A percentile compares a stretch with the other conserved stretches of the same genome.
These are phyloP conservation scores for Pichia nanzhaoensis DNA, from an alignment of 805 yeast genomes.

Conservation along the genomic window DNA sequence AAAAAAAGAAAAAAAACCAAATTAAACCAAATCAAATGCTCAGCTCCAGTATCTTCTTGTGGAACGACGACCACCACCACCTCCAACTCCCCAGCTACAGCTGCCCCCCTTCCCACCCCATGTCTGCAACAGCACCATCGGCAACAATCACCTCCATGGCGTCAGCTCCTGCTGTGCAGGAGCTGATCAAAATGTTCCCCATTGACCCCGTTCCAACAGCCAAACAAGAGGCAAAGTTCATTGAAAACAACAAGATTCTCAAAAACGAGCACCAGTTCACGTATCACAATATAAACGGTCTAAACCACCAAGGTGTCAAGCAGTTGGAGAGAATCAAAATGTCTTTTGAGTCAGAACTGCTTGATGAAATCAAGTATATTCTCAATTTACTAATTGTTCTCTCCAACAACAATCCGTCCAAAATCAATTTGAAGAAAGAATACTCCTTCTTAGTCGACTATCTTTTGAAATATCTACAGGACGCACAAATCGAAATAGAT, in stretches of 20 bases:
- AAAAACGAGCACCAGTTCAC: conserved; percentile 28
- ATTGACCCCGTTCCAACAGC: conserved; percentile 27
- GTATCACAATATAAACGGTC: conserved; percentile 29
- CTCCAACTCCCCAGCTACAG: too few species aligned
- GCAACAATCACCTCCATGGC: too few species aligned
- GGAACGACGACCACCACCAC: too few species aligned
- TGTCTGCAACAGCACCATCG: too few species aligned
- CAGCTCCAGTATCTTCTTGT: too few species aligned
- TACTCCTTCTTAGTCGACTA: conserved; percentile 36
- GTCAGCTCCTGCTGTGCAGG: too few species aligned
- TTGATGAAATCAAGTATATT: conserved; percentile 68
- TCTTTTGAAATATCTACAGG: conserved; percentile 18
- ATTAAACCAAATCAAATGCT: too few species aligned
- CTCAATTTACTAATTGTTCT: conserved; percentile 45
- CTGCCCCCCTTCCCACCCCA: too few species aligned
- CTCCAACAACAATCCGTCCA: conserved; percentile 35
- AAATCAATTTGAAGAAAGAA: conserved; percentile 35
- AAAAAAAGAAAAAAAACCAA: too few species aligned
- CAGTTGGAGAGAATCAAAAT: conserved; percentile 59
- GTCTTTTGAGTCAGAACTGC: conserved; percentile 60
- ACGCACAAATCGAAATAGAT: conserved; percentile 22
- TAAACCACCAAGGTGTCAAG: conserved; percentile 48
- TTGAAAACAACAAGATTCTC: conserved; percentile 25
- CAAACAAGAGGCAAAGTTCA: conserved; percentile 30
- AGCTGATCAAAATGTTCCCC: conserved; percentile 23